These are phyloP conservation scores for Termitomyces sp. DNA, from an alignment of 768 basidiomycete species.

Conservation along the genomic window DNA sequence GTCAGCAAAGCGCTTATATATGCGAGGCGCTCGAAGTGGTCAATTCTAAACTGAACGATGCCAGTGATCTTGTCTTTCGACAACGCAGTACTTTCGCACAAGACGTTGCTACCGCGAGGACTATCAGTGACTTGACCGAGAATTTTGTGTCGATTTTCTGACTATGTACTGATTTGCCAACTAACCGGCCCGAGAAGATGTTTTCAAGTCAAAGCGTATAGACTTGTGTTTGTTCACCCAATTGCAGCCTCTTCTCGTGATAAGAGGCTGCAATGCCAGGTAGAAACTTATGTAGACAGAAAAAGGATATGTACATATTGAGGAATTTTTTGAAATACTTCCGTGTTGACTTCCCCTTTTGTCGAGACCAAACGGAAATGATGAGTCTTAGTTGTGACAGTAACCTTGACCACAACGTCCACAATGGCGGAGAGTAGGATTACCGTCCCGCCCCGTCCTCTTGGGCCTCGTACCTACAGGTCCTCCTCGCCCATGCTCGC, in stretches of 20 bases:
- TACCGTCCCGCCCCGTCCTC: slow-evolving; percentile 29
- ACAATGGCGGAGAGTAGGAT: slow-evolving; percentile 19
- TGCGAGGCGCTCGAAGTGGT: not conserved
- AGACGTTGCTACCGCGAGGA: not conserved
- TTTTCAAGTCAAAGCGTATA: not conserved
- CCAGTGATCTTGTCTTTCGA: not conserved
- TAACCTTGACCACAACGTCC: slow-evolving; percentile 23
- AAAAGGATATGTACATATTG: not conserved
- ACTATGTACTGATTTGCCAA: too few species aligned
- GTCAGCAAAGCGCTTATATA: not conserved
- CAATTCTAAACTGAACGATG: not conserved
- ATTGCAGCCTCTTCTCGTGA: too few species aligned
- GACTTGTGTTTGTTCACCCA: not conserved
- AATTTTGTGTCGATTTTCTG: not conserved
- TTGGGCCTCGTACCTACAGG: slow-evolving; percentile 45
- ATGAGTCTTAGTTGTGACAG: slow-evolving; percentile 16
- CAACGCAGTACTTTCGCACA: not conserved
- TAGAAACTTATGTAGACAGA: not conserved
- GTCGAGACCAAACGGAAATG: slow-evolving; percentile 20
- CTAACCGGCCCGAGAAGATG: not conserved
- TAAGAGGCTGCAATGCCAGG: not conserved
- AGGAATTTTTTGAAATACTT: slow-evolving; percentile 7
- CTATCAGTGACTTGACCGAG: too few species aligned
- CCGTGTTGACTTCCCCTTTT: slow-evolving; percentile 21
- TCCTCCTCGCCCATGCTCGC: slow-evolving; percentile 28